These are phyloP conservation scores for Claviceps maximensis DNA, from an alignment of 2,329 filamentous ascomycete genomes.

Conservation along the genomic window DNA sequence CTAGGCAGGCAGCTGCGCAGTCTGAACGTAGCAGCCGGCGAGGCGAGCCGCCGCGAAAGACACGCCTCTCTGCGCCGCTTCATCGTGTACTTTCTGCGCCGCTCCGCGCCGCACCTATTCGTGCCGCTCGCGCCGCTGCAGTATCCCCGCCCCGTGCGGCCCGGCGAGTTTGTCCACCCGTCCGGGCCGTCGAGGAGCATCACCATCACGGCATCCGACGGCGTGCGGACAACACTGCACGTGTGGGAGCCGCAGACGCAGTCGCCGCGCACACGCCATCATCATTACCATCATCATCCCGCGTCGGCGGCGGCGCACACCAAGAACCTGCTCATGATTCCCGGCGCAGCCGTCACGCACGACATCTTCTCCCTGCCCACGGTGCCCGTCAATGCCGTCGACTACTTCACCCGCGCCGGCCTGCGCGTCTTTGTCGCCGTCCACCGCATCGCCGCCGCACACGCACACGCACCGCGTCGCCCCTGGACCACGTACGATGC, in stretches of 20 bases:
- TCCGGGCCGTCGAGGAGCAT: slow-evolving; percentile 29
- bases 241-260: slow-evolving; percentile 36
- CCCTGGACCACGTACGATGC: slow-evolving; percentile 47
- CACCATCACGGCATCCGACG: slow-evolving; percentile 37
- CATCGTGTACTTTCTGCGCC: slow-evolving; percentile 41
- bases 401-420: slow-evolving; percentile 47
- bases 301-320: not conserved
- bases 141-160: slow-evolving; percentile 32
- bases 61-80: slow-evolving; percentile 34
- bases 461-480: slow-evolving; percentile 25
- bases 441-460: slow-evolving; percentile 41
- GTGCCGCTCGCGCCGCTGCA: slow-evolving; percentile 42
- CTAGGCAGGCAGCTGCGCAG: not conserved
- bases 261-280: not conserved
- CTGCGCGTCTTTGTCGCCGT: slow-evolving; percentile 47
- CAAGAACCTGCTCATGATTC: slow-evolving; percentile 46
- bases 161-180: slow-evolving; percentile 39
- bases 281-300: not conserved
- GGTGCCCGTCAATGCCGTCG: slow-evolving; percentile 48
- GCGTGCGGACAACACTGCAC: slow-evolving; percentile 37
- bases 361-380: slow-evolving; percentile 50
- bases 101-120: slow-evolving; percentile 39
- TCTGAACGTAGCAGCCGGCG: not conserved
- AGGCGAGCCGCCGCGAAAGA: slow-evolving; percentile 20
- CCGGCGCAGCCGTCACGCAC: slow-evolving; percentile 49